phyloP scores from a whole-genome alignment of 305 asterid genomes.

The Solanum hybrid region DNA sequence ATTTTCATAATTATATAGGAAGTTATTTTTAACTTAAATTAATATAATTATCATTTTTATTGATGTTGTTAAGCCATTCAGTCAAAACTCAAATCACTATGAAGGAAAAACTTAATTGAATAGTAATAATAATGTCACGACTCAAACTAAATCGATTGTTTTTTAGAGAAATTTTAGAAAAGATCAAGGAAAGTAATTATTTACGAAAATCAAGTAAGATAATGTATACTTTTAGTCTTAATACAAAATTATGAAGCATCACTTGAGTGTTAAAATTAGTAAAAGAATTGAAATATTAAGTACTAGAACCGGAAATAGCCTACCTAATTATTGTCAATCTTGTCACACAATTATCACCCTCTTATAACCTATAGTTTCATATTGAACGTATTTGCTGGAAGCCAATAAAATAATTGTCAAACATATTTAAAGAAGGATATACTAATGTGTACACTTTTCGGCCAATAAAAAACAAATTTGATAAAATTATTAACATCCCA shows the following conservation, averaged over 20 bases:
- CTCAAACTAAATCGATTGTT: neutral
- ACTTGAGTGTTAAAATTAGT: neutral
- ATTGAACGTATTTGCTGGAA: neutral
- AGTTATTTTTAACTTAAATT: neutral
- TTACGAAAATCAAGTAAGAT: neutral
- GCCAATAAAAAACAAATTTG: neutral
- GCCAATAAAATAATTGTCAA: neutral
- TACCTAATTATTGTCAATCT: neutral
- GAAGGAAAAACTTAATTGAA: neutral
- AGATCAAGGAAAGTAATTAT: neutral
- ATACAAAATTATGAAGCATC: neutral
- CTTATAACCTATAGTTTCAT: neutral
- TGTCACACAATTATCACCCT: neutral
- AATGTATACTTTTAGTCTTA: neutral
- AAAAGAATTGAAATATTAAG: neutral
- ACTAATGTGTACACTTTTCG: neutral
- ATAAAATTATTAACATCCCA: no score
- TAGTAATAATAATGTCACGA: neutral
- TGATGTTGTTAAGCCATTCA: neutral
- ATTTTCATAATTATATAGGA: neutral
- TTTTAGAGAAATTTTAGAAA: neutral
- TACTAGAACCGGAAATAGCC: neutral
- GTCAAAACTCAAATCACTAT: neutral
- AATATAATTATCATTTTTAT: neutral
- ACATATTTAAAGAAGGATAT: neutral